Percentiles rank a stretch among this genome's conserved stretches.
Evolutionary conservation across 2,329 filamentous ascomycete species (phyloP).

Genomic region (Aschersonia sp.): DNA sequence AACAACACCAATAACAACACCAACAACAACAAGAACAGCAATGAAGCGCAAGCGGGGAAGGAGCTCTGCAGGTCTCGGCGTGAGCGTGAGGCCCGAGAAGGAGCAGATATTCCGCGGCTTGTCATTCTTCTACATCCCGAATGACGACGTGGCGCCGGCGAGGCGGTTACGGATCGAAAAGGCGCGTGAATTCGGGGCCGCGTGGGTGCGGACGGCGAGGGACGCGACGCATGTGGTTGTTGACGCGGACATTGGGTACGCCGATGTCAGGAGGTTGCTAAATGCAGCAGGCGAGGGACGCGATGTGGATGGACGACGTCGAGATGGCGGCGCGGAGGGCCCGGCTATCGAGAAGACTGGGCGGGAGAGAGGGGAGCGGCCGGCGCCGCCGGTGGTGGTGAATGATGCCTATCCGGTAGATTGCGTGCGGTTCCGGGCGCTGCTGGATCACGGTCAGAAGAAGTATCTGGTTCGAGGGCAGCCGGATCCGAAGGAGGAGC

Average conservation of each 20-base stretch:
- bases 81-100: conserved; percentile 33
- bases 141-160: conserved; percentile 55
- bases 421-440: conserved; percentile 41
- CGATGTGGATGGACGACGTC: no score
- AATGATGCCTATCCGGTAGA: conserved; percentile 56
- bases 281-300: conserved; percentile 5
- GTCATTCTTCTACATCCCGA: conserved; percentile 67
- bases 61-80: conserved; percentile 1
- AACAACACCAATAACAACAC: no score
- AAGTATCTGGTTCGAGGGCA: conserved; percentile 45
- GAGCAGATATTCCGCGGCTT: conserved; percentile 45
- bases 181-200: conserved; percentile 60
- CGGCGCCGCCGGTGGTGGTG: conserved; percentile 46
- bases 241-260: conserved; percentile 52
- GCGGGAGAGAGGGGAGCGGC: conserved; percentile 7
- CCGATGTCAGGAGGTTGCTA: conserved; percentile 41
- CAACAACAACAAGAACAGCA: conserved; percentile 11
- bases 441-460: conserved; percentile 43
- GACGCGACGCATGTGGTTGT: conserved; percentile 66
- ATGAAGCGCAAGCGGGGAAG: conserved; percentile 27
- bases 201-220: conserved; percentile 46
- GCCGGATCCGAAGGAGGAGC: conserved; percentile 9
- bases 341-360: no score
- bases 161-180: conserved; percentile 61
- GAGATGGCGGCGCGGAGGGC: no score